phyloP scores from a whole-genome alignment of 1,284 basidiomycete genomes.

The Leccinum subspadiceum region DNA sequence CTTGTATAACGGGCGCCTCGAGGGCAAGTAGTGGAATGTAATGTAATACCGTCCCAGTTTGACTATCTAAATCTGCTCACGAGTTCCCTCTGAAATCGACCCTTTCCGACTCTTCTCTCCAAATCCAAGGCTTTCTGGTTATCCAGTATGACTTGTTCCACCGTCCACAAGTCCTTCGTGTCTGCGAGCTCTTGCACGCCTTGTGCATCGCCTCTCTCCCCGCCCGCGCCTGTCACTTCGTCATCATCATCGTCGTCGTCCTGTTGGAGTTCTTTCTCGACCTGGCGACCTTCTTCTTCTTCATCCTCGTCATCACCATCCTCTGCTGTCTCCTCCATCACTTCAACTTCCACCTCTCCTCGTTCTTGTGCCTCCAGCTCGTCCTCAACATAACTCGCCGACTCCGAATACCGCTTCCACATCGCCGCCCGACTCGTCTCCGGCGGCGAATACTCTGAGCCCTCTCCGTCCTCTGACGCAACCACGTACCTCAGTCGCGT shows the following conservation, averaged over 20 bases:
- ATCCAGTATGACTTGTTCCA: background rate
- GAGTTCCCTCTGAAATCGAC: conserved; percentile 10
- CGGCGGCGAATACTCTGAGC: conserved; percentile 30
- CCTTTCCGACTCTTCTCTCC: conserved; percentile 18
- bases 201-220: background rate
- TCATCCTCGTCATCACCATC: background rate
- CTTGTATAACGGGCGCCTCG: conserved; percentile 6
- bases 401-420: conserved; percentile 23
- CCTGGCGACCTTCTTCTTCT: conserved; percentile 10
- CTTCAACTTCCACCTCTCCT: background rate
- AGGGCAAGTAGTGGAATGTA: background rate
- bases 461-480: conserved; percentile 18
- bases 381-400: background rate
- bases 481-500: conserved; percentile 13
- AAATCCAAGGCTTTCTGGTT: conserved; percentile 13
- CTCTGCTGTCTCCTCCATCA: background rate
- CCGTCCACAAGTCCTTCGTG: background rate
- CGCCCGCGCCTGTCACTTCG: background rate
- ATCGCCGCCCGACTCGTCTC: conserved; percentile 30
- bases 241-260: background rate
- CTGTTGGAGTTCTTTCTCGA: conserved; percentile 14
- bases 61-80: conserved; percentile 13
- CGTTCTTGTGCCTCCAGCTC: background rate
- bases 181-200: background rate
- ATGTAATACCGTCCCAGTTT: background rate